A percentile compares a stretch with the other conserved stretches of the same genome.
phyloP scores from a whole-genome alignment of 2,329 filamentous ascomycete genomes.

The Fusarium sarcochroum region DNA sequence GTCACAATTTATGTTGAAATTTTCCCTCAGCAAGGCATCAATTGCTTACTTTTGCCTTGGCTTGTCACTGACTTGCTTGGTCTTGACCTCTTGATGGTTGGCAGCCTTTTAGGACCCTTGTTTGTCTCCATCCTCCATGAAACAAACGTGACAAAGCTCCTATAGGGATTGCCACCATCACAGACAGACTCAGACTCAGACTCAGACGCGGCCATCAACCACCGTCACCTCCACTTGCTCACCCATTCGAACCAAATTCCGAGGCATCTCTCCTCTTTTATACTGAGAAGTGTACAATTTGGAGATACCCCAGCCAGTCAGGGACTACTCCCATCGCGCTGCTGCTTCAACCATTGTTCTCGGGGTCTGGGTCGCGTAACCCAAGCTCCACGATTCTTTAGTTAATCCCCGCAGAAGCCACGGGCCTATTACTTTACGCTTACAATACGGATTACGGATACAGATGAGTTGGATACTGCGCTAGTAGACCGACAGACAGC shows the following conservation, averaged over 20 bases:
- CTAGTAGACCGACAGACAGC: not conserved
- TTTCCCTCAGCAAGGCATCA: too few relatives aligned
- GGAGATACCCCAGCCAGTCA: slow-evolving; percentile 1
- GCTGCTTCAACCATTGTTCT: slow-evolving; percentile 2
- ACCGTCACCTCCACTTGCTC: slow-evolving; percentile 27
- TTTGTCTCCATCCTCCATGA: slow-evolving; percentile 25
- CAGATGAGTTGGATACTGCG: slow-evolving; percentile 9
- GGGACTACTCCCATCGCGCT: slow-evolving; percentile 12
- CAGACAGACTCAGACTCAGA: not conserved
- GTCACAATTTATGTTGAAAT: too few relatives aligned
- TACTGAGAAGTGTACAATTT: not conserved
- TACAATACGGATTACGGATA: not conserved
- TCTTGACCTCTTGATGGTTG: not conserved
- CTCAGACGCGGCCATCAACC: slow-evolving; percentile 26
- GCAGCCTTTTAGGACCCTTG: slow-evolving; percentile 30
- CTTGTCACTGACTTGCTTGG: slow-evolving; percentile 1
- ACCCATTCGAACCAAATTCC: not conserved
- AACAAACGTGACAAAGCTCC: slow-evolving; percentile 20
- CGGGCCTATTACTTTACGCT: too few relatives aligned
- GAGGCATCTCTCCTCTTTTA: not conserved
- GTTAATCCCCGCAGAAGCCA: slow-evolving; percentile 22
- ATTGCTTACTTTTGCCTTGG: too few relatives aligned
- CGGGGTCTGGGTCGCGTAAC: slow-evolving; percentile 30
- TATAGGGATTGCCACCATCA: not conserved
- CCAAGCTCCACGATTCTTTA: slow-evolving; percentile 33